A percentile compares a stretch with the other conserved stretches of the same genome.
phyloP scores from a whole-genome alignment of 805 yeast species.

The Metschnikowia borealis region DNA sequence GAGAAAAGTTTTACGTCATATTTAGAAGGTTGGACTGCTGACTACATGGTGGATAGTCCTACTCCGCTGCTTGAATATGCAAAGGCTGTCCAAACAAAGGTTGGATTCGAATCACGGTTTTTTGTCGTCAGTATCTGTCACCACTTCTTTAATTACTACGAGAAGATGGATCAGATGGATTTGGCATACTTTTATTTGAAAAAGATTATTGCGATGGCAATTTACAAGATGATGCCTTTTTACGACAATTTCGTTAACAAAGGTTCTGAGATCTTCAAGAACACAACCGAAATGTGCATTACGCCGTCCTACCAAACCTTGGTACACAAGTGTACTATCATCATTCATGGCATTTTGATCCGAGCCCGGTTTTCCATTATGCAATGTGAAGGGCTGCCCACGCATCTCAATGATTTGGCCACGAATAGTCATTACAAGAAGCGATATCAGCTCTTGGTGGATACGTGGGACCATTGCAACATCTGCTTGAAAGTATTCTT shows the following conservation, averaged over 20 bases:
- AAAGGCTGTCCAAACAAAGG: slow-evolving; percentile 5
- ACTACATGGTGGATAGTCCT: background rate
- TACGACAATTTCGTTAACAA: slow-evolving; percentile 13
- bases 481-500: slow-evolving; percentile 10
- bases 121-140: slow-evolving; percentile 11
- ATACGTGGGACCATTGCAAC: slow-evolving; percentile 13
- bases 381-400: slow-evolving; percentile 9
- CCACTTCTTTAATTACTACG: slow-evolving; percentile 26
- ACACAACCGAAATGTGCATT: slow-evolving; percentile 15
- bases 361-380: slow-evolving; percentile 13
- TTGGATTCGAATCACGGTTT: slow-evolving; percentile 14
- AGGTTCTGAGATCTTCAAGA: slow-evolving; percentile 5
- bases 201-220: slow-evolving; percentile 27
- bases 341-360: slow-evolving; percentile 11
- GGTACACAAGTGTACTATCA: slow-evolving; percentile 17
- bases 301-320: slow-evolving; percentile 17
- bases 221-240: slow-evolving; percentile 21
- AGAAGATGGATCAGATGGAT: slow-evolving; percentile 28
- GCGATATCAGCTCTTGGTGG: slow-evolving; percentile 13
- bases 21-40: background rate
- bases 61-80: background rate
- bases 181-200: slow-evolving; percentile 37
- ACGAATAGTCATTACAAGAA: slow-evolving; percentile 6
- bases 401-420: slow-evolving; percentile 7
- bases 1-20: slow-evolving; percentile 3